These are phyloP conservation scores for Apiotrichum brassicae DNA, from an alignment of 1,284 basidiomycete genomes.

Conservation along the genomic window DNA sequence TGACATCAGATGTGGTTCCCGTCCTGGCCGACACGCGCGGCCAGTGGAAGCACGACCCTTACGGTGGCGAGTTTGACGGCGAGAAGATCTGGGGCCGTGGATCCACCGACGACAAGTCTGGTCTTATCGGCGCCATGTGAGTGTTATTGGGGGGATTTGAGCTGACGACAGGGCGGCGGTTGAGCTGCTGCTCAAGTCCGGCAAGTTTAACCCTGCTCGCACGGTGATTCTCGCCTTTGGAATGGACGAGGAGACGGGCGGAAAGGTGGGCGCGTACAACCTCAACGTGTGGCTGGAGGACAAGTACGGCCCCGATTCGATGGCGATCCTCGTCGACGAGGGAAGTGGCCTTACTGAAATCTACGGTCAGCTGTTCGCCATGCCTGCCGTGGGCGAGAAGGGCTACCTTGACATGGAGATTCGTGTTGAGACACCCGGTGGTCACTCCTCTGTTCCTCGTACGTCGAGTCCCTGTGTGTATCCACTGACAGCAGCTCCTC, in stretches of 20 bases:
- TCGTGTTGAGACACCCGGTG: conserved; percentile 56
- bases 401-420: conserved; percentile 58
- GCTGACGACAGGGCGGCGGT: conserved; percentile 46
- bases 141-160: conserved; percentile 12
- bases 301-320: conserved; percentile 56
- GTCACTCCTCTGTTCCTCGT: conserved; percentile 48
- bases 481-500: conserved; percentile 5
- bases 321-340: conserved; percentile 57
- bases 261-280: conserved; percentile 52
- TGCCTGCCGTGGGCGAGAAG: conserved; percentile 59
- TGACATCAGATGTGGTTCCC: conserved; percentile 53
- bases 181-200: conserved; percentile 53
- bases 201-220: conserved; percentile 52
- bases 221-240: conserved; percentile 60
- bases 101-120: conserved; percentile 57
- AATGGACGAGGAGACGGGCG: conserved; percentile 63
- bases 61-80: conserved; percentile 61
- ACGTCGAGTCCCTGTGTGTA: neutral
- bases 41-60: conserved; percentile 59
- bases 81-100: conserved; percentile 59
- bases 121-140: conserved; percentile 56
- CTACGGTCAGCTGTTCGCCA: conserved; percentile 46
- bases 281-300: conserved; percentile 52
- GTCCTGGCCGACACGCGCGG: conserved; percentile 54
- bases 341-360: conserved; percentile 25